Evolutionary conservation across 179 eudicot species (phyloP).

Genomic region (Silene noctiflora): DNA sequence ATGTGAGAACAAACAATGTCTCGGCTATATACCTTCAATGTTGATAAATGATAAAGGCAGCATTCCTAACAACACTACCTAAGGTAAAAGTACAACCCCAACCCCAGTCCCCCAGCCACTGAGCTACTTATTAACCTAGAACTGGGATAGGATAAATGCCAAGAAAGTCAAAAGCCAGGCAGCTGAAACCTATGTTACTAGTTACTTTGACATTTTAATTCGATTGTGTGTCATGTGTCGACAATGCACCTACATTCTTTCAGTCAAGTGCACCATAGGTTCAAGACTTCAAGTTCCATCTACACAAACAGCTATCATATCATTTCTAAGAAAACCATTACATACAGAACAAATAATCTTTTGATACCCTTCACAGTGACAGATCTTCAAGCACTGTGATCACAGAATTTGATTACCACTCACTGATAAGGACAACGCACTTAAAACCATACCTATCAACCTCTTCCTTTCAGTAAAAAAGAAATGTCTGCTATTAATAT

Average conservation of each 20-base stretch:
- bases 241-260: neutral
- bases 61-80: neutral
- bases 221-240: neutral
- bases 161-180: neutral
- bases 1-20: no score
- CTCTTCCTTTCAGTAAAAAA: neutral
- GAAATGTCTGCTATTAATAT: neutral
- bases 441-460: neutral
- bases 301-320: neutral
- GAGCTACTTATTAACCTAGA: neutral
- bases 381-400: neutral
- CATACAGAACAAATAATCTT: neutral
- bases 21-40: no score
- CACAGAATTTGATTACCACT: neutral
- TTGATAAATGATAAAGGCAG: neutral
- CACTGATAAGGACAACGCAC: neutral
- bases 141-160: neutral
- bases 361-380: neutral
- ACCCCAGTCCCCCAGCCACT: neutral
- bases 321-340: neutral
- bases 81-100: neutral
- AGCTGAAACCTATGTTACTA: neutral
- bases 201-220: slow-evolving; percentile 3
- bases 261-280: neutral
- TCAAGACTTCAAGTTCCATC: neutral